Base-by-base conservation (phyloP, 805 yeast genomes). In the Metschnikowia similis region DNA sequence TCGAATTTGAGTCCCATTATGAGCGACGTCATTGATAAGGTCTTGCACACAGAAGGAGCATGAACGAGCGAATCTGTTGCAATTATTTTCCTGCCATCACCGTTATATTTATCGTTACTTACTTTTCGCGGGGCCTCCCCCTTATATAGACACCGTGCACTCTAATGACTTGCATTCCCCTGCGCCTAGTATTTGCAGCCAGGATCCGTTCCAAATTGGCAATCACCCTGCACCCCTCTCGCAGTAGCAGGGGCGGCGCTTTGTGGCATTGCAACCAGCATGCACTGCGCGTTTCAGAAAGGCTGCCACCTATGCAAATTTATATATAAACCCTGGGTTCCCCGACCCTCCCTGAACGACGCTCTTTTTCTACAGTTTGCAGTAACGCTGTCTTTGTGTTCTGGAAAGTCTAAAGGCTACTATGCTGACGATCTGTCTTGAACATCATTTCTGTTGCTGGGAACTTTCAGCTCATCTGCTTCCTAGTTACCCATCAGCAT, bases 1-100 rank as follows among this genome's bases (percentile, higher is more conserved):
- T 60, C 72, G 36, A 70, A 69, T 45, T 58, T 74, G 44, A 63
- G 66, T 38, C 75, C 72, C 8, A 60, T 73, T n/a, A 64, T 74
- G 69, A 52, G 51, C 21, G 69, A 48, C 2, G 67, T 73, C 7
- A 60, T 72, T 14, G 71, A 69, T 36, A 69, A 71, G 49, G 53
- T 73, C 0, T 59, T 73, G 50, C 65, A 41, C 3, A 60, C 63
- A 9, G 37, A 41, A 9, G 8, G 26, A 13, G 9, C 35, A 13
- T 32, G 29, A 31, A 32, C 35, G 8, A 14, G 13, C 14, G n/a
- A 31, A 8, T 32, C 7, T 32, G 13, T 14, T 14, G 16, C 6
- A 32, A 32, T 5, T 7, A 32, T 5, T 13, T 13, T 32, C 16
- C 13, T 10, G 7, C 8, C 16, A n/a, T 2, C 16, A n/a, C 8